Evolutionary conservation across 306 rosid species (phyloP), one percentile per base, ranked within the genome.

Genomic region (Datisca glomerata): DNA sequence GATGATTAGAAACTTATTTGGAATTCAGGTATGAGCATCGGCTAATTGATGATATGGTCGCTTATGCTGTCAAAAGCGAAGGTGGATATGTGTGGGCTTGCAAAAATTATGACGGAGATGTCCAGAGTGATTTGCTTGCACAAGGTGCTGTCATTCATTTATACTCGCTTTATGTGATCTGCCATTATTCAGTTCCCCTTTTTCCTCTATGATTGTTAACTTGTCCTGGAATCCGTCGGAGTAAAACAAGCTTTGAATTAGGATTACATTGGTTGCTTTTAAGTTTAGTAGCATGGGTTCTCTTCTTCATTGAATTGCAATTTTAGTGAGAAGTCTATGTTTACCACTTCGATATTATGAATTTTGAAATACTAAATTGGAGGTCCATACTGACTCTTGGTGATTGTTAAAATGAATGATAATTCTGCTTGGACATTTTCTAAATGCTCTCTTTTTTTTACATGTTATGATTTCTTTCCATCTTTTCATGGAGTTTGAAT

Each of bases 31-130:
- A 84, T 55, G 98, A 89, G 59, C 98, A 89, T 59, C 79, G 98
- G 58, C 74, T 89, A 62, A 89, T 89, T 66, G 98, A 89, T 70
- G 98, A 89, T 70, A 89, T 89, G 98, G 98, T 89, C 49, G 98
- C 98, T 25, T 84, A 89, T 70, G 95, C 60, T 45, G 10, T 89
- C 27, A 89, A 89, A 71, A 89, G 95, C 47, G 95, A 89, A 63
- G 98, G 98, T 21, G 98, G 98, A 53, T 89, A 89, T 75, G 92
- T 89, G 41, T 89, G 98, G 95, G 98, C 98, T 53, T 89, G 98
- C 74, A 89, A 89, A 64, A 89, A 89, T 71, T 89, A 89, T 55
- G 98, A 89, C 54, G 98, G 98, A 38, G 98, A 89, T 43, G 95
- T 89, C 43, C 93, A 65, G 64, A 89, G 98, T 66, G 98, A 89